A percentile compares a stretch with the other conserved stretches of the same genome.
These are phyloP conservation scores for Speleostelium caveatum DNA, from an alignment of 78 protist species.

Conservation along the genomic window DNA sequence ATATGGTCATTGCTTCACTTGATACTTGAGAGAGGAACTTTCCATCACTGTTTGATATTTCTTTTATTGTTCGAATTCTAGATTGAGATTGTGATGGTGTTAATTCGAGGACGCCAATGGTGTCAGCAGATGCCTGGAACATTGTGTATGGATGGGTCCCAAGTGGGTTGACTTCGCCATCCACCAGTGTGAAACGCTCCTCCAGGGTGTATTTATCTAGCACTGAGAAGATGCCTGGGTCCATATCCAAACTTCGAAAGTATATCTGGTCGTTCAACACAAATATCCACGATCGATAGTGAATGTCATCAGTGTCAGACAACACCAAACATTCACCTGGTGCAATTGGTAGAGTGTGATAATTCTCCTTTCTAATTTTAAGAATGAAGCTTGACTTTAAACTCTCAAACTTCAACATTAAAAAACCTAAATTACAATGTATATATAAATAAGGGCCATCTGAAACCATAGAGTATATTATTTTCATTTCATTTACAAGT, in stretches of 20 bases:
- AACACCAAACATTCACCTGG: too few relatives aligned
- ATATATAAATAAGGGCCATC: conserved; percentile 17
- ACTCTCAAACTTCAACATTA: conserved; percentile 17
- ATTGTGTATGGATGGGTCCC: conserved; percentile 42
- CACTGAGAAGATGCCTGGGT: background rate
- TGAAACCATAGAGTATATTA: conserved; percentile 19
- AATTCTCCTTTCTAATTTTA: background rate
- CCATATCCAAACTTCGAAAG: conserved; percentile 47
- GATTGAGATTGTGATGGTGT: background rate
- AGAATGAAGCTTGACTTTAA: background rate
- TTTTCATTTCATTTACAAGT: background rate
- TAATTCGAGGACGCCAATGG: conserved; percentile 37
- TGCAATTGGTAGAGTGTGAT: too few relatives aligned
- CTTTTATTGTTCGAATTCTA: conserved; percentile 14
- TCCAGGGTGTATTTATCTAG: background rate
- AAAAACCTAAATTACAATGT: conserved; percentile 59
- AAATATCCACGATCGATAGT: conserved; percentile 33
- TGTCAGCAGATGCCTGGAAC: background rate
- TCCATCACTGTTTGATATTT: background rate
- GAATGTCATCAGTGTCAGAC: background rate
- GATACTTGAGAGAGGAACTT: conserved; percentile 4
- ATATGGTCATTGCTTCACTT: background rate
- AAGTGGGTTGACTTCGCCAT: conserved; percentile 16
- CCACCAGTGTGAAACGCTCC: conserved; percentile 9
- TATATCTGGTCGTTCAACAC: conserved; percentile 14